These are phyloP conservation scores for Xanthoceras sorbifolium DNA, from an alignment of 345 rosid species.

Conservation along the genomic window DNA sequence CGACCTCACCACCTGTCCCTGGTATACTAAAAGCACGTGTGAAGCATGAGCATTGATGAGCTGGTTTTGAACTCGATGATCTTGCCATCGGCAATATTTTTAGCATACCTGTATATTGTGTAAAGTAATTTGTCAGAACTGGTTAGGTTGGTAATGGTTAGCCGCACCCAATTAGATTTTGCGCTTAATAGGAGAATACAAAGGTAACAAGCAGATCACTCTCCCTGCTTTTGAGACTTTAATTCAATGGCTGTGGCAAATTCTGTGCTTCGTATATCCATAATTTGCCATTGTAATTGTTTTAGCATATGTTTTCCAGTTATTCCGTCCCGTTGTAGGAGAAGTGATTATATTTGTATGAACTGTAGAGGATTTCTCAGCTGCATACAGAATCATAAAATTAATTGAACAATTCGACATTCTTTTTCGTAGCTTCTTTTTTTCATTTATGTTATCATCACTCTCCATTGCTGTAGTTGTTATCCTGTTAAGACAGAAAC, in stretches of 20 bases:
- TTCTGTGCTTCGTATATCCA: slow-evolving; percentile 24
- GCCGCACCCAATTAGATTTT: slow-evolving; percentile 19
- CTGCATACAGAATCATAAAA: slow-evolving; percentile 35
- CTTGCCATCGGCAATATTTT: slow-evolving; percentile 28
- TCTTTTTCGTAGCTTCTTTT: background rate
- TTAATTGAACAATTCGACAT: slow-evolving; percentile 22
- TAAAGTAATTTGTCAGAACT: slow-evolving; percentile 49
- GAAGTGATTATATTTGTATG: slow-evolving; percentile 27
- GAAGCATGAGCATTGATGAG: slow-evolving; percentile 69
- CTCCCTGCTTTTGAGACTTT: slow-evolving; percentile 23
- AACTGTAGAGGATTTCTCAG: slow-evolving; percentile 24
- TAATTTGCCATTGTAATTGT: slow-evolving; percentile 34
- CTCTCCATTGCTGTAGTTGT: background rate
- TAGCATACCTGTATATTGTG: slow-evolving; percentile 64
- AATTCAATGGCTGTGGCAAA: slow-evolving; percentile 19
- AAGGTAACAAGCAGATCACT: slow-evolving; percentile 23
- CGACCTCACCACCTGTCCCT: slow-evolving; percentile 62
- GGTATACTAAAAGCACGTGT: slow-evolving; percentile 66
- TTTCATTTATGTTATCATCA: background rate
- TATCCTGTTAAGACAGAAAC: too few relatives aligned
- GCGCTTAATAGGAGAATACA: slow-evolving; percentile 14
- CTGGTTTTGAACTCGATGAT: slow-evolving; percentile 18
- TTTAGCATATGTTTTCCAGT: slow-evolving; percentile 18
- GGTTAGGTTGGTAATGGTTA: slow-evolving; percentile 14
- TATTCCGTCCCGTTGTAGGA: slow-evolving; percentile 18